Evolutionary conservation across 2,329 filamentous ascomycete species (phyloP).

Genomic region (Phaeosphaeriaceae sp.): DNA sequence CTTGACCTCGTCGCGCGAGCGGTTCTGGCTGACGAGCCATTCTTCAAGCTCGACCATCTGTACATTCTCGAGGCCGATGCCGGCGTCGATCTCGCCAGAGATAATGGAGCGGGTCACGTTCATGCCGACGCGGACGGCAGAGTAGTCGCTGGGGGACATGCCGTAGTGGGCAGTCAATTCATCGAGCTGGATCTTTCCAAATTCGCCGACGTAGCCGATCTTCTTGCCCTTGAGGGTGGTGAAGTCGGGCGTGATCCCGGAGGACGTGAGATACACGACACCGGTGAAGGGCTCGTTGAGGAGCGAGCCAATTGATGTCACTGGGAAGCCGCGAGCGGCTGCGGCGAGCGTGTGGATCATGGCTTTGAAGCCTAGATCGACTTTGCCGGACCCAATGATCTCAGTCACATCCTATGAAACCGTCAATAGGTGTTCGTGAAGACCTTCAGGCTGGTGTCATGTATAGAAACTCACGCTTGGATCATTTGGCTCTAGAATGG

Average conservation of each 20-base stretch:
- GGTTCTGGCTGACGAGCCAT: slow-evolving; percentile 70
- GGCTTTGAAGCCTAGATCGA: slow-evolving; percentile 81
- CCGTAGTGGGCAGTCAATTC: slow-evolving; percentile 80
- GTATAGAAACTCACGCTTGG: slow-evolving; percentile 63
- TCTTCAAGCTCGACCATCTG: slow-evolving; percentile 84
- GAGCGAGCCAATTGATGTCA: slow-evolving; percentile 74
- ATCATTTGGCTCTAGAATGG: slow-evolving; percentile 78
- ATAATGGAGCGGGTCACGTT: slow-evolving; percentile 81
- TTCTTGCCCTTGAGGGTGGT: slow-evolving; percentile 76
- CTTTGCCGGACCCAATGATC: slow-evolving; percentile 77
- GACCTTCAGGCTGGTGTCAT: neutral
- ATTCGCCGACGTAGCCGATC: slow-evolving; percentile 82
- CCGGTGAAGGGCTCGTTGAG: slow-evolving; percentile 83
- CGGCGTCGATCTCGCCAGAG: slow-evolving; percentile 74
- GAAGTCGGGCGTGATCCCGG: slow-evolving; percentile 78
- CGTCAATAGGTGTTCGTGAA: slow-evolving; percentile 12
- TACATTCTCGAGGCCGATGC: slow-evolving; percentile 80
- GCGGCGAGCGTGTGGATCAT: slow-evolving; percentile 85
- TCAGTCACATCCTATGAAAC: slow-evolving; percentile 72
- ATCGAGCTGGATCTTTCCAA: slow-evolving; percentile 83
- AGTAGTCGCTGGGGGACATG: slow-evolving; percentile 76
- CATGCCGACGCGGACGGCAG: slow-evolving; percentile 80
- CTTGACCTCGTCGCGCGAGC: slow-evolving; percentile 71
- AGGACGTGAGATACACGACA: slow-evolving; percentile 76
- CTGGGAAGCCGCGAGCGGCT: slow-evolving; percentile 76